Evolutionary conservation across 306 rosid species (phyloP), one percentile per base, ranked within the genome.

Genomic region (Vigna hirtella): DNA sequence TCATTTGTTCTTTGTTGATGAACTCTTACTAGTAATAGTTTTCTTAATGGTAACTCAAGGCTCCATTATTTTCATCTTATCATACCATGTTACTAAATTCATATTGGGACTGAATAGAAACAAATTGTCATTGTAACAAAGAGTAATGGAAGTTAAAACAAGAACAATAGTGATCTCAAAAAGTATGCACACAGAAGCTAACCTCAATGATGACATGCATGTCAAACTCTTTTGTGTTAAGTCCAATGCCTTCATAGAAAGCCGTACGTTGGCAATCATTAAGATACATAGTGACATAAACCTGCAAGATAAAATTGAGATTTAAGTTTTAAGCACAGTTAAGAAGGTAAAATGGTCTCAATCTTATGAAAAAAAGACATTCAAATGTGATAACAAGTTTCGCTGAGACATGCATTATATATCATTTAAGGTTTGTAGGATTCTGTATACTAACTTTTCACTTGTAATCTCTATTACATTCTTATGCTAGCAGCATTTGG

Each of bases 121-220:
- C 58, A 74, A 4, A 18, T 17, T 20, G 1, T 9, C 52, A 26
- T 38, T 52, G 16, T 36, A 13, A 40, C 52, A 76, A 17, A 65
- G 6, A 30, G 11, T 2, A 51, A 51, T 26, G 15, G 50, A 45
- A 43, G 50, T 4, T 12, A 45, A 45, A 13, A 45, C 15, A 45
- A 12, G 50, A 12, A 45, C 50, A 45, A 45, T 45, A 45, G 50
- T 45, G 16, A 45, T 12, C 4, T 20, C 51, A 36, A 32, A 30
- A 15, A 16, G n/a, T 45, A 20, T 59, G 64, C 57, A 45, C 30
- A 34, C 65, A 69, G 26, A 82, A 59, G 51, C 88, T 86, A 61
- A 95, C 99, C 97, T 95, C 98, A 70, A 93, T 95, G 87, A 95
- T 95, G 85, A 93, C 99, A 84, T 95, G 99, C 99, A 91, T 95